These are phyloP conservation scores for Phytophthora parvispora DNA, from an alignment of 352 stramenopile genomes.

Conservation along the genomic window DNA sequence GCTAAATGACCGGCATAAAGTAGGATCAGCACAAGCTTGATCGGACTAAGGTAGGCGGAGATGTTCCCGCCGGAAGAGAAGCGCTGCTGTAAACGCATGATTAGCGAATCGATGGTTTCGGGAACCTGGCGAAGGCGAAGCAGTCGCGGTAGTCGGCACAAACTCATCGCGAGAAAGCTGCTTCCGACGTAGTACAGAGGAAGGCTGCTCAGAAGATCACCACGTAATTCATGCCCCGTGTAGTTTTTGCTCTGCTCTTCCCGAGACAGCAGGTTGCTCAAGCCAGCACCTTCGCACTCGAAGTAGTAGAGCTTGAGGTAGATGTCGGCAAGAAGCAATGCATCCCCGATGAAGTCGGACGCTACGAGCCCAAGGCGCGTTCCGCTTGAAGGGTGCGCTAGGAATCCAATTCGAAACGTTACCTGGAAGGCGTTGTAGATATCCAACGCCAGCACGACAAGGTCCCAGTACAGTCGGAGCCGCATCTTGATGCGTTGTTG, in stretches of 20 bases:
- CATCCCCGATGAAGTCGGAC: constrained; percentile 56
- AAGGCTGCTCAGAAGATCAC: constrained; percentile 55
- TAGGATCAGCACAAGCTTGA: constrained; percentile 74
- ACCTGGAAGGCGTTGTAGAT: constrained; percentile 78
- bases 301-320: constrained; percentile 86
- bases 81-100: constrained; percentile 73
- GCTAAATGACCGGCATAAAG: constrained; percentile 73
- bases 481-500: constrained; percentile 65
- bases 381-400: constrained; percentile 37
- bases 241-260: constrained; percentile 59
- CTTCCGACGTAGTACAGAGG: constrained; percentile 77
- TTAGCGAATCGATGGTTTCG: constrained; percentile 63
- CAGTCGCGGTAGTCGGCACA: constrained; percentile 67
- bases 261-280: constrained; percentile 63
- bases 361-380: constrained; percentile 34
- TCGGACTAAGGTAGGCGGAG: constrained; percentile 67
- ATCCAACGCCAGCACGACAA: constrained; percentile 58
- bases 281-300: constrained; percentile 61
- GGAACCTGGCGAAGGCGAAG: constrained; percentile 55
- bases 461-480: constrained; percentile 72
- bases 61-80: constrained; percentile 67
- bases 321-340: constrained; percentile 57
- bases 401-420: constrained; percentile 79
- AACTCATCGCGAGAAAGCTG: constrained; percentile 62
- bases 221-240: constrained; percentile 39